Percentiles rank a stretch among this genome's conserved stretches.
These are phyloP conservation scores for Lenzites betulinus DNA, from an alignment of 768 basidiomycete species.

Conservation along the genomic window DNA sequence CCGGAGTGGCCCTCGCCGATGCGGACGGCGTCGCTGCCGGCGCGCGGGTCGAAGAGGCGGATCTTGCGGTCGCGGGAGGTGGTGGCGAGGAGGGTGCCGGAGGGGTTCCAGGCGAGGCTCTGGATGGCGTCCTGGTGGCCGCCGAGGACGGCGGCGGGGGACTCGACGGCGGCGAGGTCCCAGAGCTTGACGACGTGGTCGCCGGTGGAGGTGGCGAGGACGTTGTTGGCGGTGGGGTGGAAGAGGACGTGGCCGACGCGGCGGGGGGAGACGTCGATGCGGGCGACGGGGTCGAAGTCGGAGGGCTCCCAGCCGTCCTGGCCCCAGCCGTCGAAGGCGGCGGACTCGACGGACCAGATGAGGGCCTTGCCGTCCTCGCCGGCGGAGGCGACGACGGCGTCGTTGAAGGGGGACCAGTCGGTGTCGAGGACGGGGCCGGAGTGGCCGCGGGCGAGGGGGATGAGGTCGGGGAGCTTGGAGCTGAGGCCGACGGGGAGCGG, in stretches of 20 bases:
- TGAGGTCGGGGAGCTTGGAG: conserved; percentile 85
- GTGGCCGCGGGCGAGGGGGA: conserved; percentile 89
- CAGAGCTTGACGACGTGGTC: conserved; percentile 90
- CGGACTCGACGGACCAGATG: conserved; percentile 81
- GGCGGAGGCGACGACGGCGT: conserved; percentile 85
- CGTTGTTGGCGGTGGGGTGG: conserved; percentile 87
- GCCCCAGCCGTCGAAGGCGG: conserved; percentile 82
- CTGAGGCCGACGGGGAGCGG: conserved; percentile 54
- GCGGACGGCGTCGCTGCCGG: conserved; percentile 79
- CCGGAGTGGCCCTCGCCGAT: conserved; percentile 87
- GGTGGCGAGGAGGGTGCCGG: conserved; percentile 81
- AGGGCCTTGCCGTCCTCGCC: conserved; percentile 94
- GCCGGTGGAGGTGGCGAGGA: conserved; percentile 80
- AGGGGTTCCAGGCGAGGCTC: conserved; percentile 76
- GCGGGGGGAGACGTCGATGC: conserved; percentile 76
- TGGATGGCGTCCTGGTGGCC: conserved; percentile 92
- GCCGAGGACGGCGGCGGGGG: conserved; percentile 56
- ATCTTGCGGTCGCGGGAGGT: conserved; percentile 94
- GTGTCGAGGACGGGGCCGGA: conserved; percentile 90
- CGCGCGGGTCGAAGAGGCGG: conserved; percentile 87
- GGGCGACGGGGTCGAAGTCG: conserved; percentile 85
- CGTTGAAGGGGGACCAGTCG: conserved; percentile 94
- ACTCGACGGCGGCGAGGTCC: conserved; percentile 80
- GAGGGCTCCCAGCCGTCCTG: conserved; percentile 77
- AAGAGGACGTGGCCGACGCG: conserved; percentile 95